These are phyloP conservation scores for Epicoccum nigrum DNA, from an alignment of 2,329 filamentous ascomycete genomes.

Conservation along the genomic window DNA sequence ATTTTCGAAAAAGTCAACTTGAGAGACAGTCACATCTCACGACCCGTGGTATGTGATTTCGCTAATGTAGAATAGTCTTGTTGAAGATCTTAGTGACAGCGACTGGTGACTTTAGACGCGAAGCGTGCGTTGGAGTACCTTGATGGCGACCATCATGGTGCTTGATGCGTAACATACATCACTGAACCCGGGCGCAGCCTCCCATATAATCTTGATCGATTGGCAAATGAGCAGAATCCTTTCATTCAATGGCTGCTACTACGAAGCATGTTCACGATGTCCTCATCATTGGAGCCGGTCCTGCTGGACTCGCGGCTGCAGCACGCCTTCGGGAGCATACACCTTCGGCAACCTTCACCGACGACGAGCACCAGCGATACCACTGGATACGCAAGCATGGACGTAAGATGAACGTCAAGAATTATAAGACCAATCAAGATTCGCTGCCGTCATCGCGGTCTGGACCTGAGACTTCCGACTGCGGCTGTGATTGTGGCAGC, in stretches of 20 bases:
- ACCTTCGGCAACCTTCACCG: constrained; percentile 80
- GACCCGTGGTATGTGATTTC: background rate
- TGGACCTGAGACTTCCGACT: constrained; percentile 29
- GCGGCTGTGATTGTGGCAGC: constrained; percentile 19
- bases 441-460: constrained; percentile 33
- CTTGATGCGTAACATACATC: constrained; percentile 11
- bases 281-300: constrained; percentile 75
- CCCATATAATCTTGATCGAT: background rate
- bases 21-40: background rate
- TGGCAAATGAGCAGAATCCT: background rate
- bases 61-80: background rate
- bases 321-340: constrained; percentile 74
- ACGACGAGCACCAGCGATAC: constrained; percentile 82
- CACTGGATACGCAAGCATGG: constrained; percentile 75
- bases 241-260: background rate
- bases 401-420: constrained; percentile 63
- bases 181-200: background rate
- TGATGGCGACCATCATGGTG: constrained; percentile 38
- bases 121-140: constrained; percentile 25
- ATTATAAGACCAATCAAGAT: constrained; percentile 52
- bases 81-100: background rate
- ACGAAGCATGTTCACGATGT: constrained; percentile 63
- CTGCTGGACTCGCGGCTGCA: constrained; percentile 75
- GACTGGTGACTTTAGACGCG: background rate
- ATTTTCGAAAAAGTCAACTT: background rate